These are phyloP conservation scores for Mortierella sp. DNA, from an alignment of 371 early-diverging fungal genomes.

Conservation along the genomic window DNA sequence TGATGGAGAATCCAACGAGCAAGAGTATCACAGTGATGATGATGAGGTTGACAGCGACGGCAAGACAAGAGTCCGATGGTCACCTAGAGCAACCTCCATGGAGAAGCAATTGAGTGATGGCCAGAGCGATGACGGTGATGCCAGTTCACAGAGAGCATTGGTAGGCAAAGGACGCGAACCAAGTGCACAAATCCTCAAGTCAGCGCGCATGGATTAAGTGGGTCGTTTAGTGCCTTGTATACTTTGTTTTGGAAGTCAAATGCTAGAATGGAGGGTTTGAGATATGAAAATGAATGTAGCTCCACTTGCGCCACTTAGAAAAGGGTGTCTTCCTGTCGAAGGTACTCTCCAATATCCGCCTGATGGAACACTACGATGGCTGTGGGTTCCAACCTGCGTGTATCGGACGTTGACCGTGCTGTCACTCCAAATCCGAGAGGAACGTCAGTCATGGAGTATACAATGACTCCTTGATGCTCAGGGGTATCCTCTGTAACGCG, in stretches of 20 bases:
- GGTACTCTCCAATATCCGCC: constrained; percentile 99
- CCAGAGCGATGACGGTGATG: no score
- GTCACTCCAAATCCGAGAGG: constrained; percentile 99
- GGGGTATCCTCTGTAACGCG: constrained; percentile 98
- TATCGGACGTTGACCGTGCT: constrained; percentile 91
- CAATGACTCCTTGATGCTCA: constrained; percentile 97
- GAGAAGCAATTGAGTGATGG: constrained; percentile 9
- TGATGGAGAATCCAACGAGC: no score
- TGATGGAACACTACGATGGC: constrained; percentile 97
- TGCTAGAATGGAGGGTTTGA: neutral
- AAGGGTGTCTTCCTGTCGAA: constrained; percentile 92
- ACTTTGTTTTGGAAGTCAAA: no score
- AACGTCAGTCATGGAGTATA: constrained; percentile 94
- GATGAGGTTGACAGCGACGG: neutral
- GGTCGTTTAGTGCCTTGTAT: no score
- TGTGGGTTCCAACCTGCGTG: constrained; percentile 94
- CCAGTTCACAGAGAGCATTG: no score
- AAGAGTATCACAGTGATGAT: neutral
- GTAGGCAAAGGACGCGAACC: no score
- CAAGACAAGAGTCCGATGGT: constrained; percentile 6
- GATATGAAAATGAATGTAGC: no score
- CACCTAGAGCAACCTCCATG: no score
- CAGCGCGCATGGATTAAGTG: no score
- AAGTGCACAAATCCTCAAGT: no score
- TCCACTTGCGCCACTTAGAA: no score